These are phyloP conservation scores for Mycena olivaceomarginata DNA, from an alignment of 768 basidiomycete species.

Conservation along the genomic window DNA sequence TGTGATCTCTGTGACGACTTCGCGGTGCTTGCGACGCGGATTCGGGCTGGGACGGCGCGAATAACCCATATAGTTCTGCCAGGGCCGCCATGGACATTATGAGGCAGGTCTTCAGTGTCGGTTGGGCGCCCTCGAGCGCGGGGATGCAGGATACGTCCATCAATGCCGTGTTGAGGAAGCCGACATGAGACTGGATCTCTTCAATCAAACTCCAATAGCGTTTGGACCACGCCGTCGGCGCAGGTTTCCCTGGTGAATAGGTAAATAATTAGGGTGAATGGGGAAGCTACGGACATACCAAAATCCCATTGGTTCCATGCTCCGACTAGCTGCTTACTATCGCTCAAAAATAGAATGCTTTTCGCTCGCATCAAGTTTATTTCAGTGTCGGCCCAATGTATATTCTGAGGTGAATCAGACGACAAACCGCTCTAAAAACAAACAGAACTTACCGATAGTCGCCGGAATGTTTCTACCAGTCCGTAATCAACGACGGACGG, in stretches of 20 bases:
- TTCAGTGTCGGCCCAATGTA: constrained; percentile 26
- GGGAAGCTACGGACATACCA: background rate
- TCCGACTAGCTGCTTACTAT: constrained; percentile 28
- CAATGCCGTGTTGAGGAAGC: constrained; percentile 23
- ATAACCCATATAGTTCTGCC: constrained; percentile 28
- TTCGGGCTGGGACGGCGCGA: constrained; percentile 25
- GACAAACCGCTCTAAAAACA: background rate
- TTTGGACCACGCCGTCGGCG: constrained; percentile 33
- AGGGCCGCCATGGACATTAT: constrained; percentile 19
- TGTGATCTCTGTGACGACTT: constrained; percentile 26
- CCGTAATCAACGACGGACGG: constrained; percentile 20
- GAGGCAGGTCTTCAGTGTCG: constrained; percentile 14
- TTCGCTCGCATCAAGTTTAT: constrained; percentile 37
- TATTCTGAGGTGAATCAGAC: constrained; percentile 7
- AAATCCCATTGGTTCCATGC: constrained; percentile 33
- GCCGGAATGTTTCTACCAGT: constrained; percentile 28
- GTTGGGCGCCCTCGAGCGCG: constrained; percentile 10
- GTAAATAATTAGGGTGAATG: constrained; percentile 11
- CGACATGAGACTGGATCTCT: constrained; percentile 31
- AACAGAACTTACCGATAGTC: constrained; percentile 16
- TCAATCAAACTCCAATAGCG: constrained; percentile 32
- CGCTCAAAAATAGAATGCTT: constrained; percentile 27
- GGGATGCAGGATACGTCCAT: constrained; percentile 37
- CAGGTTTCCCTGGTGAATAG: background rate
- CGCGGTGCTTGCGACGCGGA: constrained; percentile 16